Evolutionary conservation across 495 filamentous ascomycete species (phyloP).

Genomic region (Penicillium silybi): DNA sequence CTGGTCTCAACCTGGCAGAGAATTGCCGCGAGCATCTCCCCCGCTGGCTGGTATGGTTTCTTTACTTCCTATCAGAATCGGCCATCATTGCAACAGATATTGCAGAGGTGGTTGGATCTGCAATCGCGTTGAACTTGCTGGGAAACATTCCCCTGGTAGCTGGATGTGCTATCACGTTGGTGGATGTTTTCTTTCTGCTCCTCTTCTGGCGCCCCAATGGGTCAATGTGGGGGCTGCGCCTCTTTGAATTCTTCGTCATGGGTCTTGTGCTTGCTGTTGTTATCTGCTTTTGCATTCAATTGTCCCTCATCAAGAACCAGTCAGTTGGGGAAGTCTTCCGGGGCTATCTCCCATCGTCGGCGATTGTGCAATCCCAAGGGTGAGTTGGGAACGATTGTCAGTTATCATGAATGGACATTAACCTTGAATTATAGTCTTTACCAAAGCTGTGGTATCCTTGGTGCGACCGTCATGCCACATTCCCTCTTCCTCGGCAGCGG

Average conservation of each 20-base stretch:
- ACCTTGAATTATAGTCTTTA: slow-evolving; percentile 56
- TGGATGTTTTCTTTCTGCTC: slow-evolving; percentile 80
- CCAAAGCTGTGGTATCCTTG: slow-evolving; percentile 87
- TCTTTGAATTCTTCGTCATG: slow-evolving; percentile 81
- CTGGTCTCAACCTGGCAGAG: slow-evolving; percentile 75
- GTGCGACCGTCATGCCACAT: slow-evolving; percentile 94
- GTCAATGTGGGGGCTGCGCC: slow-evolving; percentile 65
- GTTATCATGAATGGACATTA: background rate
- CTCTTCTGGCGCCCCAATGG: slow-evolving; percentile 79
- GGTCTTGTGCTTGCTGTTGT: slow-evolving; percentile 77
- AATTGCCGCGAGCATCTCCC: slow-evolving; percentile 74
- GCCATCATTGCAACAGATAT: slow-evolving; percentile 90
- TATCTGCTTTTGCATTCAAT: slow-evolving; percentile 86
- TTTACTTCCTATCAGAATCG: slow-evolving; percentile 72
- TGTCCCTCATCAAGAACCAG: slow-evolving; percentile 69
- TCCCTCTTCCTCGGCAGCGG: slow-evolving; percentile 86
- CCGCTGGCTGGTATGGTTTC: slow-evolving; percentile 66
- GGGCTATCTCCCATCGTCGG: slow-evolving; percentile 76
- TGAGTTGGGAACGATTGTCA: slow-evolving; percentile 22
- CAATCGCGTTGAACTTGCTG: slow-evolving; percentile 85
- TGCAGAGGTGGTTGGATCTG: slow-evolving; percentile 88
- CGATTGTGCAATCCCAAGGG: slow-evolving; percentile 66
- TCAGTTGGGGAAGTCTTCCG: slow-evolving; percentile 71
- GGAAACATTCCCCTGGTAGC: slow-evolving; percentile 77
- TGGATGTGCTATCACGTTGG: slow-evolving; percentile 80